A percentile compares a stretch with the other conserved stretches of the same genome.
Evolutionary conservation across 2,329 filamentous ascomycete genomes (phyloP).

Genomic region (Neonectria coccinea): DNA sequence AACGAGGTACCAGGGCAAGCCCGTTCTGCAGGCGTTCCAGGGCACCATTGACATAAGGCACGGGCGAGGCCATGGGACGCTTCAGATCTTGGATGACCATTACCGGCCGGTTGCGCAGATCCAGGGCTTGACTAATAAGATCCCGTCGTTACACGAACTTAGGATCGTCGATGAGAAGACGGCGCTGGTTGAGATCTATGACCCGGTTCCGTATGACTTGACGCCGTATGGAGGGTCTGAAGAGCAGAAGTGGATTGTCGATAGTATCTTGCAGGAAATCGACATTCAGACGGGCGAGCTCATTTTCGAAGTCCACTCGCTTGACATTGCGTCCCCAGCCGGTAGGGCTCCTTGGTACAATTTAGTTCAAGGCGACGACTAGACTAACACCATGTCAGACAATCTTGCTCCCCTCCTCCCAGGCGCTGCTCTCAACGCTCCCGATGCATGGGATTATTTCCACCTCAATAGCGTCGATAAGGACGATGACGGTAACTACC

Average conservation of each 20-base stretch:
- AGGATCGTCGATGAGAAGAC: constrained; percentile 64
- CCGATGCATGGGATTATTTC: constrained; percentile 44
- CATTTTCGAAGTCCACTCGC: constrained; percentile 29
- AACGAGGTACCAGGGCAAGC: constrained; percentile 60
- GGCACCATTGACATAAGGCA: constrained; percentile 62
- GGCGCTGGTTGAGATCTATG: constrained; percentile 64
- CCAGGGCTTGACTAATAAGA: constrained; percentile 60
- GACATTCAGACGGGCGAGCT: constrained; percentile 34
- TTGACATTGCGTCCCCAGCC: constrained; percentile 27
- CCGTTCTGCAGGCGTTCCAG: constrained; percentile 65
- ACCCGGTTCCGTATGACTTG: constrained; percentile 59
- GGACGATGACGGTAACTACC: constrained; percentile 48
- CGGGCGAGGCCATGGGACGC: constrained; percentile 65
- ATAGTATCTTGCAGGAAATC: constrained; percentile 28
- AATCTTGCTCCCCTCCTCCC: constrained; percentile 22
- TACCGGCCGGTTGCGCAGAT: constrained; percentile 66
- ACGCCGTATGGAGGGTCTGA: constrained; percentile 56
- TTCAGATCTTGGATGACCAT: constrained; percentile 62
- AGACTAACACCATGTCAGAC: constrained; percentile 11
- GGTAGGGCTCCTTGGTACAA: constrained; percentile 10
- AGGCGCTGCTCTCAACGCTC: constrained; percentile 20
- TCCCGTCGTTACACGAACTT: constrained; percentile 67
- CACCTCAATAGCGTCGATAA: constrained; percentile 54
- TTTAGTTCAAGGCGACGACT: background rate
- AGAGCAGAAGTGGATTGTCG: constrained; percentile 64